A percentile compares a stretch with the other conserved stretches of the same genome.
Conservation (phyloP, 2,329 filamentous ascomycete genomes). For the Aspergillus caelatus region DNA sequence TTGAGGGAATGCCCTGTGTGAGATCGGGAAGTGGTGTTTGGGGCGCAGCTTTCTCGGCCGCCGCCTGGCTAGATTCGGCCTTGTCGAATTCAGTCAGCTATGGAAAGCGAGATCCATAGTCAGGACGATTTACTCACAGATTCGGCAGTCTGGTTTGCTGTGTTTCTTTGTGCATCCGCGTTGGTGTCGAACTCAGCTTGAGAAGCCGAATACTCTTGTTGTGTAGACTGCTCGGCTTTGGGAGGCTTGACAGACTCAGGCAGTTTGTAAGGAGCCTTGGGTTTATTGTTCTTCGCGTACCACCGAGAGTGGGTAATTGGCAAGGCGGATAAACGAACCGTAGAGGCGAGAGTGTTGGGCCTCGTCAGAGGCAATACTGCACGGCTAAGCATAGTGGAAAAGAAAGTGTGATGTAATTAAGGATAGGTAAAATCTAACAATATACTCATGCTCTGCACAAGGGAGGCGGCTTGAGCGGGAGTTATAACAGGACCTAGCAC, state of each 20-base stretch:
- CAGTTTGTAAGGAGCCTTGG: constrained; percentile 37
- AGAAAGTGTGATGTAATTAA: constrained; percentile 19
- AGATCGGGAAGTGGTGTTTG: constrained; percentile 80
- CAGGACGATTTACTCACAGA: constrained; percentile 28
- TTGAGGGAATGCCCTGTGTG: constrained; percentile 92
- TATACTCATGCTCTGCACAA: constrained; percentile 25
- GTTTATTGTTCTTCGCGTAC: constrained; percentile 43
- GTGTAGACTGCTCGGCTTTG: constrained; percentile 29
- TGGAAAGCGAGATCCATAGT: not conserved
- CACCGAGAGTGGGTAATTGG: constrained; percentile 39
- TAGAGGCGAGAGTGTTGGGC: constrained; percentile 41
- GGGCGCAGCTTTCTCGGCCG: constrained; percentile 37
- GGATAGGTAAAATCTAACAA: constrained; percentile 12
- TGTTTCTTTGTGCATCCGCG: constrained; percentile 35
- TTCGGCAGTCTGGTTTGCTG: constrained; percentile 29
- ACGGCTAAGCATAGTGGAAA: constrained; percentile 47
- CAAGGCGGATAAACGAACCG: constrained; percentile 37
- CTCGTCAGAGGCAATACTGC: constrained; percentile 49
- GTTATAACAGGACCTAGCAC: not conserved
- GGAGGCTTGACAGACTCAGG: constrained; percentile 34
- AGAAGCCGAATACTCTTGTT: constrained; percentile 35
- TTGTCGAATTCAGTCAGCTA: constrained; percentile 24
- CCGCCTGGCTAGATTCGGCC: constrained; percentile 41
- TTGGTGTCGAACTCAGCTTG: constrained; percentile 44
- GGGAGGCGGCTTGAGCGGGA: constrained; percentile 2